Evolutionary conservation across 306 rosid genomes (phyloP).

Genomic region (Trifolium repens): DNA sequence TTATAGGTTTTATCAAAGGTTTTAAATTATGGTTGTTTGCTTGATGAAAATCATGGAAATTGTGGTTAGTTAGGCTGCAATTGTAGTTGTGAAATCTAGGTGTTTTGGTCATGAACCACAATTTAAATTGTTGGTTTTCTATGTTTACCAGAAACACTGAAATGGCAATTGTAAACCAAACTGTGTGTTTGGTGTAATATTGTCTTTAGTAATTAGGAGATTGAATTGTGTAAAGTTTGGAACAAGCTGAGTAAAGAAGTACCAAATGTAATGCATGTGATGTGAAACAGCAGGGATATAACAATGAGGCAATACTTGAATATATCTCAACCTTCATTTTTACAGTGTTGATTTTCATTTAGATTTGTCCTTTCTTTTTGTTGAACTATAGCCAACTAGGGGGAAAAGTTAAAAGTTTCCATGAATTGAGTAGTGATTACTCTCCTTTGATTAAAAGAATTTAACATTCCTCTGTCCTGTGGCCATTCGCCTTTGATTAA

Average conservation of each 20-base stretch:
- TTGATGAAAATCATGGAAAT: background rate
- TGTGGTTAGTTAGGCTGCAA: background rate
- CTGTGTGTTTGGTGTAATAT: background rate
- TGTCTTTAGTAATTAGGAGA: conserved; percentile 3
- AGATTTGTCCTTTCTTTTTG: background rate
- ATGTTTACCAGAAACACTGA: background rate
- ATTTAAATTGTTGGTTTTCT: background rate
- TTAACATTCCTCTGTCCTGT: background rate
- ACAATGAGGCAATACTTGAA: background rate
- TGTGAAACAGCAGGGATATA: conserved; percentile 5
- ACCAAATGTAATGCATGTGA: background rate
- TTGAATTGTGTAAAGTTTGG: conserved; percentile 14
- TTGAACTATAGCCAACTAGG: background rate
- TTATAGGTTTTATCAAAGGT: conserved; percentile 15
- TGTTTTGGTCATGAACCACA: background rate
- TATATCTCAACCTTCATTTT: conserved; percentile 12
- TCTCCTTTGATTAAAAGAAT: conserved; percentile 2
- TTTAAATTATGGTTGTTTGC: background rate
- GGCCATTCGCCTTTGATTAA: background rate
- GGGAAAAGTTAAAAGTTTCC: background rate
- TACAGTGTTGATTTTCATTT: conserved; percentile 14
- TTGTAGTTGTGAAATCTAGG: background rate
- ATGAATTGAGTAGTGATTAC: background rate
- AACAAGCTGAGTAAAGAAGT: background rate
- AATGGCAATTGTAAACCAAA: background rate